These are phyloP conservation scores for Nitzschia palea DNA, from an alignment of 108 stramenopile genomes.

Conservation along the genomic window DNA sequence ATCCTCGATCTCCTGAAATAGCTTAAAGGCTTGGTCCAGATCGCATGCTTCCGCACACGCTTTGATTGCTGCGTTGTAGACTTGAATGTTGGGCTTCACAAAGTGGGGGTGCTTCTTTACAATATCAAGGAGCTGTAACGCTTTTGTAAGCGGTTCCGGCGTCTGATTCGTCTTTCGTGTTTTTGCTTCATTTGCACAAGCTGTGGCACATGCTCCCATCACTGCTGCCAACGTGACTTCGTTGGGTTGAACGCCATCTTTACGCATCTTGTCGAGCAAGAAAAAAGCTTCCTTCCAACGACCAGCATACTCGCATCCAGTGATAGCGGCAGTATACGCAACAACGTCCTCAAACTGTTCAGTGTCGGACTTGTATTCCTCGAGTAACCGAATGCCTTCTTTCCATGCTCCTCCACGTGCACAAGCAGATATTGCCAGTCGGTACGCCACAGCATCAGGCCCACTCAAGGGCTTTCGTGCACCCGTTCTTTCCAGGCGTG, in stretches of 20 bases:
- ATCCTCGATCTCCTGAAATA: slow-evolving; percentile 53
- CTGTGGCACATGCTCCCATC: slow-evolving; percentile 74
- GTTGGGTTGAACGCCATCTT: slow-evolving; percentile 68
- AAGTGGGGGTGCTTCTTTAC: slow-evolving; percentile 59
- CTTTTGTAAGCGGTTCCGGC: slow-evolving; percentile 49
- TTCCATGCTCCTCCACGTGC: slow-evolving; percentile 68
- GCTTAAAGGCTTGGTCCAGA: slow-evolving; percentile 57
- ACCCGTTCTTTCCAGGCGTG: slow-evolving; percentile 46
- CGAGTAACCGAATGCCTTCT: slow-evolving; percentile 56
- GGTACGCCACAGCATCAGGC: slow-evolving; percentile 82
- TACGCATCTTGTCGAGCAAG: slow-evolving; percentile 63
- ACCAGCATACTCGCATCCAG: slow-evolving; percentile 78
- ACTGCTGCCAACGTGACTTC: slow-evolving; percentile 73
- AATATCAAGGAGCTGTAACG: slow-evolving; percentile 58
- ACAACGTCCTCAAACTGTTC: slow-evolving; percentile 53
- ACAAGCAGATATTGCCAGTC: slow-evolving; percentile 79
- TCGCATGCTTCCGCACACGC: slow-evolving; percentile 79
- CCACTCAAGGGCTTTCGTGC: slow-evolving; percentile 52
- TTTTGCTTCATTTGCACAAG: slow-evolving; percentile 43
- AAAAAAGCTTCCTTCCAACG: slow-evolving; percentile 68
- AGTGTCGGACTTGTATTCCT: slow-evolving; percentile 45
- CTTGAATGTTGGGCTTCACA: slow-evolving; percentile 70
- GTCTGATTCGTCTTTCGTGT: slow-evolving; percentile 25
- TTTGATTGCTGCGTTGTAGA: slow-evolving; percentile 85
- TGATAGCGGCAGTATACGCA: slow-evolving; percentile 79